Evolutionary conservation across 2,329 filamentous ascomycete genomes (phyloP).

Genomic region (Colletotrichum orbiculare): DNA sequence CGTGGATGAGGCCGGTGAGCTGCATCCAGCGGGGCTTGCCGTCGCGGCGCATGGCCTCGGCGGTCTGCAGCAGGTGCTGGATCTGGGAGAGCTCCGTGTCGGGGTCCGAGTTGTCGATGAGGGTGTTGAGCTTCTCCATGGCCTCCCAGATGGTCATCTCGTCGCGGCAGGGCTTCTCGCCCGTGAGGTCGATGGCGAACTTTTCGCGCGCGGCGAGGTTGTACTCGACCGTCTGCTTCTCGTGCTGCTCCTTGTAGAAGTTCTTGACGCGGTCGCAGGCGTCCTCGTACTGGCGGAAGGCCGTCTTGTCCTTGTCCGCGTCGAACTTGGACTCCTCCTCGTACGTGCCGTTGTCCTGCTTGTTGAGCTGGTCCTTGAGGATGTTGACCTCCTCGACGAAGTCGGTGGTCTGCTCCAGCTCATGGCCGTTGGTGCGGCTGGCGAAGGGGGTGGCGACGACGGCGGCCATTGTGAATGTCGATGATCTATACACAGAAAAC

Average conservation of each 20-base stretch:
- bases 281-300: conserved; percentile 85
- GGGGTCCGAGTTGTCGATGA: conserved; percentile 91
- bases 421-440: conserved; percentile 40
- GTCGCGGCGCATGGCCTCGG: conserved; percentile 89
- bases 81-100: conserved; percentile 90
- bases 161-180: conserved; percentile 66
- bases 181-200: conserved; percentile 65
- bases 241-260: conserved; percentile 82
- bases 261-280: conserved; percentile 86
- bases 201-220: conserved; percentile 80
- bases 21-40: conserved; percentile 88
- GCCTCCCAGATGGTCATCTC: conserved; percentile 91
- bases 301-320: conserved; percentile 79
- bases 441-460: conserved; percentile 24
- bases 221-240: conserved; percentile 82
- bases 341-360: conserved; percentile 41
- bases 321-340: conserved; percentile 74
- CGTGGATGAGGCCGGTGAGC: conserved; percentile 80
- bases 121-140: conserved; percentile 90
- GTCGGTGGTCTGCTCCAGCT: conserved; percentile 58
- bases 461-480: conserved; percentile 30
- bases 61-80: conserved; percentile 87
- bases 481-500: neutral
- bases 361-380: conserved; percentile 52
- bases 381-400: conserved; percentile 67